These are phyloP conservation scores for Metarhizium guizhouense DNA, from an alignment of 2,329 filamentous ascomycete genomes.

Conservation along the genomic window DNA sequence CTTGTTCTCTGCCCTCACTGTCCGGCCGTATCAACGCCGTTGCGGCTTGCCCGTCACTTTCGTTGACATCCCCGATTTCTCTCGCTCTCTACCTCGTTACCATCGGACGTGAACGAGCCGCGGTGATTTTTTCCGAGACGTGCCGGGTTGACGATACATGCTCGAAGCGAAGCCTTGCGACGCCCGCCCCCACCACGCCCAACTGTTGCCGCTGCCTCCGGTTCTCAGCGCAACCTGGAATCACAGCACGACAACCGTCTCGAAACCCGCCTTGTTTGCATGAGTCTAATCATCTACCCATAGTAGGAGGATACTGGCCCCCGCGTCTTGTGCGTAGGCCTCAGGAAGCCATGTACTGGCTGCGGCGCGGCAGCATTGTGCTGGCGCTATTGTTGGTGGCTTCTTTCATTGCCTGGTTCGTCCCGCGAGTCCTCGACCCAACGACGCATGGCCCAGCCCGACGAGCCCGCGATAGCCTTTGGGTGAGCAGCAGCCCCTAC, in stretches of 20 bases:
- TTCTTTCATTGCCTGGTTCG: slow-evolving; percentile 38
- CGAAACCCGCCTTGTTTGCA: not conserved
- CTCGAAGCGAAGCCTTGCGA: not conserved
- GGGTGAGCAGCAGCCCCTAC: slow-evolving; percentile 63
- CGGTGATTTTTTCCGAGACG: not conserved
- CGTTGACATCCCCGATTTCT: not conserved
- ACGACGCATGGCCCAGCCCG: slow-evolving; percentile 53
- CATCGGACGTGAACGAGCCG: not conserved
- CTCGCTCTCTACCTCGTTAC: not conserved
- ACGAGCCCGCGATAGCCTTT: slow-evolving; percentile 51
- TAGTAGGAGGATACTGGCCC: not conserved
- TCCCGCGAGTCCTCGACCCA: slow-evolving; percentile 52
- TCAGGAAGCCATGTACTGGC: slow-evolving; percentile 31
- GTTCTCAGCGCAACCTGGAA: slow-evolving; percentile 2
- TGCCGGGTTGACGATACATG: not conserved
- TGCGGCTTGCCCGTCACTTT: not conserved
- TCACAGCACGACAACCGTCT: not conserved
- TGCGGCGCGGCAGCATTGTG: slow-evolving; percentile 35
- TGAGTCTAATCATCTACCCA: not conserved
- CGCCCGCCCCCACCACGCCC: not conserved
- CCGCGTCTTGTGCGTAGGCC: not conserved
- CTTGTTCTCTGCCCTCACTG: not conserved
- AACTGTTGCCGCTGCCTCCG: slow-evolving; percentile 1
- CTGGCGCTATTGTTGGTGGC: slow-evolving; percentile 31
- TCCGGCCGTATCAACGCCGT: not conserved